These are phyloP conservation scores for Flaveria trinervia DNA, from an alignment of 129 eudicot genomes.

Conservation along the genomic window DNA sequence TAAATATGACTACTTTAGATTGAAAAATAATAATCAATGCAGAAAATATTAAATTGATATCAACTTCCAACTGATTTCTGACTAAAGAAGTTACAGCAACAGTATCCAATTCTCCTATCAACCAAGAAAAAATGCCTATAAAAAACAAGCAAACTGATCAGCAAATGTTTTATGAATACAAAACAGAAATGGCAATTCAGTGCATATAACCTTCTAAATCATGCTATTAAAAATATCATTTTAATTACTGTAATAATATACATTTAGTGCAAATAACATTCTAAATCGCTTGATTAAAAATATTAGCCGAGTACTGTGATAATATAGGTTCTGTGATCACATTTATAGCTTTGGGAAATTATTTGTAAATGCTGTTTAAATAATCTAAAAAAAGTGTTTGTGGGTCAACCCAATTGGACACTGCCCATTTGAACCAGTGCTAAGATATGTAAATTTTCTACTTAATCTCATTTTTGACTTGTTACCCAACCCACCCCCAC, in stretches of 20 bases:
- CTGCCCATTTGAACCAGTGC: background rate
- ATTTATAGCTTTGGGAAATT: background rate
- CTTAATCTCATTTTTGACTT: background rate
- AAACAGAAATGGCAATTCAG: conserved; percentile 1
- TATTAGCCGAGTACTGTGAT: background rate
- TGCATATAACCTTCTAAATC: background rate
- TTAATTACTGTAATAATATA: background rate
- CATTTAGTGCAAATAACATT: background rate
- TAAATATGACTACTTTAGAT: conserved; percentile 20
- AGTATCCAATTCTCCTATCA: conserved; percentile 24
- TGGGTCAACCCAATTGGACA: background rate
- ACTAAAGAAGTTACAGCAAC: conserved; percentile 17
- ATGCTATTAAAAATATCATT: background rate
- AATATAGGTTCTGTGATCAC: background rate
- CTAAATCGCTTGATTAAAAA: background rate
- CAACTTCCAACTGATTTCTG: conserved; percentile 15
- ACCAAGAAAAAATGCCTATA: conserved; percentile 43
- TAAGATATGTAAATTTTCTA: background rate
- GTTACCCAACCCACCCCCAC: background rate
- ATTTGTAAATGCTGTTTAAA: too few relatives aligned
- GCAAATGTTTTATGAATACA: background rate
- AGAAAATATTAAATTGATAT: conserved; percentile 14
- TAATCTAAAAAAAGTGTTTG: background rate
- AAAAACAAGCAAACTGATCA: conserved; percentile 36
- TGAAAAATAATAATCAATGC: conserved; percentile 3